These are phyloP conservation scores for Medakamo hakoo DNA, from an alignment of 139 green algal species.

Conservation along the genomic window DNA sequence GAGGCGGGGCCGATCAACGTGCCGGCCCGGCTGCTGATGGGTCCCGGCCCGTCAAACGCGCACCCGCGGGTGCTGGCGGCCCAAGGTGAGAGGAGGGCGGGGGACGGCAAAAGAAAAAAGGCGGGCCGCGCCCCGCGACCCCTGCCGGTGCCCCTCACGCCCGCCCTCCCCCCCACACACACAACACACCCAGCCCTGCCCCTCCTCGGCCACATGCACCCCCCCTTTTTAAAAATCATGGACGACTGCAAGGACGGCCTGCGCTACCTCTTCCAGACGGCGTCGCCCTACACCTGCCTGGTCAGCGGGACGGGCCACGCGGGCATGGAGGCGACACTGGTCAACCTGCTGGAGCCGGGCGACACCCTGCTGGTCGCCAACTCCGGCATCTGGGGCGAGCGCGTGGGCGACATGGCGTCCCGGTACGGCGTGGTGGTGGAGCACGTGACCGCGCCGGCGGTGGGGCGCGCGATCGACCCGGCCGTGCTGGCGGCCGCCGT, in stretches of 20 bases:
- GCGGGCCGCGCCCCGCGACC: background rate
- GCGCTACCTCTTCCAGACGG: constrained; percentile 64
- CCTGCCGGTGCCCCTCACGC: background rate
- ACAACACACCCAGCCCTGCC: constrained; percentile 14
- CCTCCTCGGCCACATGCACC: constrained; percentile 58
- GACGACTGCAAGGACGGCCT: constrained; percentile 40
- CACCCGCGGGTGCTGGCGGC: constrained; percentile 48
- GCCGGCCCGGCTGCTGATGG: constrained; percentile 48
- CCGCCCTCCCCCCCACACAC: background rate
- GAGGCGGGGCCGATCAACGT: constrained; percentile 11
- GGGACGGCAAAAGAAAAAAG: background rate
- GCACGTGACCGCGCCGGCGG: constrained; percentile 26
- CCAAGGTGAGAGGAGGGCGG: constrained; percentile 9
- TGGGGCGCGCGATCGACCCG: constrained; percentile 37
- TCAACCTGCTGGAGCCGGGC: constrained; percentile 66
- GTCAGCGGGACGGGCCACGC: constrained; percentile 50
- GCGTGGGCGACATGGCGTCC: constrained; percentile 45
- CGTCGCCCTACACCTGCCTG: constrained; percentile 47
- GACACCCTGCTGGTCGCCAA: constrained; percentile 42
- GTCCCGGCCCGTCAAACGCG: constrained; percentile 53
- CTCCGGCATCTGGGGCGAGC: constrained; percentile 67
- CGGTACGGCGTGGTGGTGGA: constrained; percentile 55
- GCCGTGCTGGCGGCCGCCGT: constrained; percentile 30
- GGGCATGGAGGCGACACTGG: constrained; percentile 71
- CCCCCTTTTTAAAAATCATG: constrained; percentile 66